These are phyloP conservation scores for Talaromyces adpressus DNA, from an alignment of 495 filamentous ascomycete species.

Conservation along the genomic window DNA sequence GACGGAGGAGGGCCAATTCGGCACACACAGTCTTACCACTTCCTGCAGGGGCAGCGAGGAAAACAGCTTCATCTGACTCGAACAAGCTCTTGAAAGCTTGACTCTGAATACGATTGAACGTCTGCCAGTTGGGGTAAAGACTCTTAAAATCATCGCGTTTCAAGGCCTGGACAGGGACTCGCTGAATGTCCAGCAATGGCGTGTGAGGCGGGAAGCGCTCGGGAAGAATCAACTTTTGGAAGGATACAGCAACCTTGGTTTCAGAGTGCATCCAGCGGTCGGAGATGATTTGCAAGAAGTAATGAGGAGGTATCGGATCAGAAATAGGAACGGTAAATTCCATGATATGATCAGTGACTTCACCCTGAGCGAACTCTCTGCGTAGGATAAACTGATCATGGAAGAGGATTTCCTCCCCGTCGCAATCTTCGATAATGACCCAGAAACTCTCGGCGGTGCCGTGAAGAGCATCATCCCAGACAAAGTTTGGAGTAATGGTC, in stretches of 20 bases:
- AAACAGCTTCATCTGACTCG: conserved; percentile 84
- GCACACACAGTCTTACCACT: conserved; percentile 97
- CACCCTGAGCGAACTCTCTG: conserved; percentile 70
- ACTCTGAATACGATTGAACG: conserved; percentile 96
- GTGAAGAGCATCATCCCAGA: conserved; percentile 89
- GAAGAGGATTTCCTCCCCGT: conserved; percentile 93
- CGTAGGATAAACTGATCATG: conserved; percentile 92
- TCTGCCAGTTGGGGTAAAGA: conserved; percentile 77
- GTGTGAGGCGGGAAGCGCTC: conserved; percentile 96
- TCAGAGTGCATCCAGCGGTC: conserved; percentile 98
- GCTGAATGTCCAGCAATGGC: conserved; percentile 81
- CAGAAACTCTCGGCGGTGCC: conserved; percentile 88
- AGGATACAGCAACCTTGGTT: conserved; percentile 86
- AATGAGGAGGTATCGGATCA: conserved; percentile 97
- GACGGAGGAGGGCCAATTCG: conserved; percentile 82
- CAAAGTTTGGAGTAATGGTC: conserved; percentile 89
- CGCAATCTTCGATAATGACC: conserved; percentile 95
- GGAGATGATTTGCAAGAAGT: conserved; percentile 90
- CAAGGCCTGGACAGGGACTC: conserved; percentile 77
- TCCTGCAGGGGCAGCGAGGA: conserved; percentile 82
- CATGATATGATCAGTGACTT: conserved; percentile 89
- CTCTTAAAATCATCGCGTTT: conserved; percentile 77
- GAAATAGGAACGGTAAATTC: conserved; percentile 96
- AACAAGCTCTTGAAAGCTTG: conserved; percentile 93
- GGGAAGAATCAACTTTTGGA: conserved; percentile 88